phyloP scores from a whole-genome alignment of 495 filamentous ascomycete genomes.

The Sordaria brevicollis region DNA sequence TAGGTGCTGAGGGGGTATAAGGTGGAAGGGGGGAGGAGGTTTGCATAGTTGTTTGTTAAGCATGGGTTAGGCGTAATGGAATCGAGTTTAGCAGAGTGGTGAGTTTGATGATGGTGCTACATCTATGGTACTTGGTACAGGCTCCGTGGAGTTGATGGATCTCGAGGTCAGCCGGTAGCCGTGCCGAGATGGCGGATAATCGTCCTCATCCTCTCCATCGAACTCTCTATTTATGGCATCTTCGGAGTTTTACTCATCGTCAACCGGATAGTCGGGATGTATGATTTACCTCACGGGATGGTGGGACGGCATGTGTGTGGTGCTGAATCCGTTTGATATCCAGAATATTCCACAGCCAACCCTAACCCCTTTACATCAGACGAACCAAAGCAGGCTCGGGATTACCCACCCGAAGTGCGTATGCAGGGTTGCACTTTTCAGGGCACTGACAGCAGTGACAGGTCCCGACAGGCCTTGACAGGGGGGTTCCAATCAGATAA shows the following conservation, averaged over 20 bases:
- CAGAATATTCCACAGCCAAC: background rate
- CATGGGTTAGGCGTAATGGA: background rate
- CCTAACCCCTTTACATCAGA: background rate
- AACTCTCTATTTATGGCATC: background rate
- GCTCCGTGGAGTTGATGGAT: background rate
- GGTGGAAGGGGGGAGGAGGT: background rate
- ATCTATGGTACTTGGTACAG: background rate
- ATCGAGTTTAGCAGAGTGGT: background rate
- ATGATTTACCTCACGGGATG: background rate
- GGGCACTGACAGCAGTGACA: too few species aligned
- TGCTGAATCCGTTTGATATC: background rate
- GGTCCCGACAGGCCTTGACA: background rate
- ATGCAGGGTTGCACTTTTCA: background rate
- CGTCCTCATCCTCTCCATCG: background rate
- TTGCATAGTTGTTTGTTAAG: background rate
- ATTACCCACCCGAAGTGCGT: background rate
- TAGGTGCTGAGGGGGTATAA: constrained; percentile 23
- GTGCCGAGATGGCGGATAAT: background rate
- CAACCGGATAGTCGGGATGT: background rate
- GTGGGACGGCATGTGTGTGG: background rate
- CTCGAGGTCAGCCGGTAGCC: background rate
- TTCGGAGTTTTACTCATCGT: background rate
- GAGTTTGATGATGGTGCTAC: background rate
- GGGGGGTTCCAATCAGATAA: background rate
- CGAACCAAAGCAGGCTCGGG: background rate